A percentile compares a stretch with the other conserved stretches of the same genome.
These are phyloP conservation scores for Boechera retrofracta DNA, from an alignment of 345 rosid genomes.

Conservation along the genomic window DNA sequence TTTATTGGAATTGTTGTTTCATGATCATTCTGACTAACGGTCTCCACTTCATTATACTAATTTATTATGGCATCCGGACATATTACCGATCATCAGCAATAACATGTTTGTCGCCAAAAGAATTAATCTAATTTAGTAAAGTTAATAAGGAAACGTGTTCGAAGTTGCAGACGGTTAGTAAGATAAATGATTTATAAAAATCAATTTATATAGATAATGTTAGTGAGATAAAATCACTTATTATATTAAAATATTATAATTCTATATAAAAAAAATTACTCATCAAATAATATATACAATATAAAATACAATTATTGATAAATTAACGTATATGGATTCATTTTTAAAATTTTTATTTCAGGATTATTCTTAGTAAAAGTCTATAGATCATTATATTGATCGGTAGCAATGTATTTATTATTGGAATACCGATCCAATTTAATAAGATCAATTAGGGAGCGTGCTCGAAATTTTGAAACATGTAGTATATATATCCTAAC, in stretches of 20 bases:
- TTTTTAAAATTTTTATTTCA: no score
- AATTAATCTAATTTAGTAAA: neutral
- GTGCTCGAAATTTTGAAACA: neutral
- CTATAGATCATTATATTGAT: no score
- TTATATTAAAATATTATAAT: no score
- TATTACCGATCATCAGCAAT: neutral
- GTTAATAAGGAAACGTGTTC: neutral
- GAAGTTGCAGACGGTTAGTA: neutral
- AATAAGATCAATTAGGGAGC: neutral
- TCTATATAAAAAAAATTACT: no score
- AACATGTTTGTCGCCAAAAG: neutral
- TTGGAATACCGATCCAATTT: neutral
- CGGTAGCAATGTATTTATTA: no score
- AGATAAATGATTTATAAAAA: neutral
- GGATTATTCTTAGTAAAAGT: no score
- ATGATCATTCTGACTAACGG: neutral
- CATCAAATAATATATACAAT: no score
- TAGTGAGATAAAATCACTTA: no score
- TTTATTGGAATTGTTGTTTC: neutral
- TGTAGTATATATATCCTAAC: neutral
- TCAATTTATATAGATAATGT: no score
- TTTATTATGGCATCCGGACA: rapidly evolving
- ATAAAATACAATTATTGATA: no score
- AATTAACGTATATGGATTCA: no score
- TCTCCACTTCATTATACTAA: neutral